Conservation (phyloP, 1,284 basidiomycete genomes). For the Stygiomarasmius scandens region DNA sequence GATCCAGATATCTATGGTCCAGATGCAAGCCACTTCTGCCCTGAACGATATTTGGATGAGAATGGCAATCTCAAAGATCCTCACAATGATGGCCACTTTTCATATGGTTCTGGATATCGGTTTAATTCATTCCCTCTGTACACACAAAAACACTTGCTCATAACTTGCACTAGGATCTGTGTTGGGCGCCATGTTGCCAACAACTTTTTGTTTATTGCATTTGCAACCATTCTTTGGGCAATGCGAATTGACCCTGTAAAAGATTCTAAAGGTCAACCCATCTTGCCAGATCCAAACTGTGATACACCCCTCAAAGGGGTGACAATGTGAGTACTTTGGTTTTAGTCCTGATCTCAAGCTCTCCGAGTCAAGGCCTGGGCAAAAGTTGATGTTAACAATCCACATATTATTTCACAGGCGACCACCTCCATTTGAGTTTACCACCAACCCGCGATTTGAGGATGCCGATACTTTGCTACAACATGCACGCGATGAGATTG, state of each 20-base stretch:
- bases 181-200: conserved; percentile 15
- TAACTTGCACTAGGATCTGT: conserved; percentile 5
- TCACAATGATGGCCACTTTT: conserved; percentile 8
- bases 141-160: background rate
- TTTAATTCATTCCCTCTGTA: background rate
- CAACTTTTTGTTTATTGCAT: conserved; percentile 12
- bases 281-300: conserved; percentile 6
- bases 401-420: background rate
- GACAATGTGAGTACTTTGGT: background rate
- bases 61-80: background rate
- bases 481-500: background rate
- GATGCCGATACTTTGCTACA: background rate
- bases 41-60: conserved; percentile 6
- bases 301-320: background rate
- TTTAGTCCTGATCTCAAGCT: background rate
- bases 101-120: conserved; percentile 8
- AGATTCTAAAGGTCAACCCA: background rate
- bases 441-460: background rate
- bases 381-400: background rate
- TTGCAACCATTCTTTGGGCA: conserved; percentile 11
- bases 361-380: too few species aligned
- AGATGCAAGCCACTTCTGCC: conserved; percentile 5
- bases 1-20: conserved; percentile 7
- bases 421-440: background rate
- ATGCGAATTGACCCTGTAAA: conserved; percentile 7